Evolutionary conservation across 257 asterid genomes (phyloP).

Genomic region (Anisodus acutangulus): DNA sequence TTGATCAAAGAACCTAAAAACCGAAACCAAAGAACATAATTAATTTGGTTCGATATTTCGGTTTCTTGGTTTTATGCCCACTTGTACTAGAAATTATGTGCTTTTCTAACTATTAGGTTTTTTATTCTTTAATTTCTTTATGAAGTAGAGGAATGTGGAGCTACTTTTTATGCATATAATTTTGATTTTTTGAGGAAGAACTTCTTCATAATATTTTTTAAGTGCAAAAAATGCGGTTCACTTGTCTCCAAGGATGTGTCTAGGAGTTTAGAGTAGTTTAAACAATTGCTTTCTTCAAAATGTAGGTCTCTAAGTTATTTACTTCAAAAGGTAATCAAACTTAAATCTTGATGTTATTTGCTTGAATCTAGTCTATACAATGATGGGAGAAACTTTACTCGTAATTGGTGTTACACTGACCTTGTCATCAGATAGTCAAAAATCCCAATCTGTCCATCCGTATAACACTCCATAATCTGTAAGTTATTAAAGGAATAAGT

Average conservation of each 20-base stretch:
- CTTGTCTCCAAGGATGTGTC: not conserved
- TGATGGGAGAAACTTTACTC: not conserved
- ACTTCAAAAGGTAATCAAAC: not conserved
- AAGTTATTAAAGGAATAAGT: not conserved
- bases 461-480: not conserved
- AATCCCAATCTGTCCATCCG: not conserved
- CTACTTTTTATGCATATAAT: not conserved
- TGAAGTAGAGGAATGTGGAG: not conserved
- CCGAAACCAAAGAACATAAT: too few species aligned
- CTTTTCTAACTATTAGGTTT: not conserved
- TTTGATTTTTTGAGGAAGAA: not conserved
- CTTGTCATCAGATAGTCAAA: not conserved
- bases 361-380: not conserved
- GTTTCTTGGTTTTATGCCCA: too few species aligned
- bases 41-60: too few species aligned
- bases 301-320: constrained; percentile 3
- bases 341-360: not conserved
- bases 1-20: too few species aligned
- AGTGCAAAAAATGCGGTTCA: not conserved
- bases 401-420: not conserved
- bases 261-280: not conserved
- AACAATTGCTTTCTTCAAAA: not conserved
- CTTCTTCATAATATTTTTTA: not conserved
- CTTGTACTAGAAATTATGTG: not conserved
- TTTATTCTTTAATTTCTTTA: not conserved